Percentiles rank a stretch among this genome's conserved stretches.
Evolutionary conservation across 768 basidiomycete genomes (phyloP).

Genomic region (Amyloporia xantha): DNA sequence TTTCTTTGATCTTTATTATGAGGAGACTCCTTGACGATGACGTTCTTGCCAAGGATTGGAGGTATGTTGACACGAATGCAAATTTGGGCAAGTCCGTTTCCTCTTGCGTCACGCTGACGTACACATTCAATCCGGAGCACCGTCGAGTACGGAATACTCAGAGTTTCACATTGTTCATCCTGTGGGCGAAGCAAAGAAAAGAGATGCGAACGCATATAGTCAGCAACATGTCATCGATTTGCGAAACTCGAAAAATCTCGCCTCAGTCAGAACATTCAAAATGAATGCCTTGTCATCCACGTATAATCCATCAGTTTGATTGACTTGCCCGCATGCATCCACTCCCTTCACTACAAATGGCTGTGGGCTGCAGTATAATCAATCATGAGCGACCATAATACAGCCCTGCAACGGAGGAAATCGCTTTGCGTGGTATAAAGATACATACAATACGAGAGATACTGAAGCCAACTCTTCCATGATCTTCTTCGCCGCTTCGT

Average conservation of each 20-base stretch:
- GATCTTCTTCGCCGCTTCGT: constrained; percentile 40
- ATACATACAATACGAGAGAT: constrained; percentile 43
- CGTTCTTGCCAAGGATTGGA: not conserved
- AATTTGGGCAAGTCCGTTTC: not conserved
- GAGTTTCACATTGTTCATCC: constrained; percentile 47
- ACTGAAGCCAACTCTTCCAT: constrained; percentile 39
- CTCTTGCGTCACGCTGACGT: not conserved
- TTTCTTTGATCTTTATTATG: constrained; percentile 6
- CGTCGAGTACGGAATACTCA: constrained; percentile 37
- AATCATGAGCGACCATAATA: not conserved
- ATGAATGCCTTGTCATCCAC: constrained; percentile 45
- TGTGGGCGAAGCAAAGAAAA: constrained; percentile 13
- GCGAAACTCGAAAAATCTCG: not conserved
- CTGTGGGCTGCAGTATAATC: constrained; percentile 41
- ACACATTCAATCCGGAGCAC: constrained; percentile 22
- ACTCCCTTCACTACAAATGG: constrained; percentile 43
- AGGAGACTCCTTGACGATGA: not conserved
- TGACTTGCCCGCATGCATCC: constrained; percentile 29
- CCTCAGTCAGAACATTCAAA: constrained; percentile 35
- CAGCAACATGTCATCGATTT: constrained; percentile 9
- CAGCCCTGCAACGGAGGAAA: not conserved
- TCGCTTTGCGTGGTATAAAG: too few species aligned
- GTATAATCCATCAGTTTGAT: constrained; percentile 40
- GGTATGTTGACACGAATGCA: not conserved
- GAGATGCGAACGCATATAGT: constrained; percentile 22